Percentiles rank a stretch among this genome's conserved stretches.
Evolutionary conservation across 345 rosid species (phyloP).

Genomic region (Ricinus communis): DNA sequence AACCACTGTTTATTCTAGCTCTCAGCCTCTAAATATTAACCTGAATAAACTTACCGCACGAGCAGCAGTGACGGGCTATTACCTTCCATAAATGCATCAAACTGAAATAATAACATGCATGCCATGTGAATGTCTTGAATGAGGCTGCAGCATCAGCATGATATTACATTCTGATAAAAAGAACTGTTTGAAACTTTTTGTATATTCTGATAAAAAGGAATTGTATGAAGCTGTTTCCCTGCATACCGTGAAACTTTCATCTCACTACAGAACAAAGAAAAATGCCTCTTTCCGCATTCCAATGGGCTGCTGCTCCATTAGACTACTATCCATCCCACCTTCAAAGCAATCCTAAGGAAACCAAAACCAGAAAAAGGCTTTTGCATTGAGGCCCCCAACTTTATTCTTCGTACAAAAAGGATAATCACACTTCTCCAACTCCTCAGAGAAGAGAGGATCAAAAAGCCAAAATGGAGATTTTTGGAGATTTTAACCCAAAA

Average conservation of each 20-base stretch:
- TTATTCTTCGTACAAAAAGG: constrained; percentile 41
- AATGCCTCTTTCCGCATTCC: constrained; percentile 2
- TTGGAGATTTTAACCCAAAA: constrained; percentile 24
- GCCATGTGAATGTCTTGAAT: neutral
- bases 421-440: constrained; percentile 34
- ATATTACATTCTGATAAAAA: neutral
- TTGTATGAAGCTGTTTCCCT: neutral
- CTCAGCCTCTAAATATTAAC: no score
- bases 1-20: no score
- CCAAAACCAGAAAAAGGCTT: constrained; percentile 14
- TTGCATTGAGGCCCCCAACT: constrained; percentile 22
- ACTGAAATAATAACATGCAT: no score
- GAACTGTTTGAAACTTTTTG: neutral
- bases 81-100: no score
- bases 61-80: no score
- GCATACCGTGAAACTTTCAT: neutral
- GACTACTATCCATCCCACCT: constrained; percentile 5
- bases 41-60: no score
- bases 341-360: constrained; percentile 5
- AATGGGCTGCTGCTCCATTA: neutral
- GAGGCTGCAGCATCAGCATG: neutral
- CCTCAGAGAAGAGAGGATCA: constrained; percentile 20
- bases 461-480: constrained; percentile 36
- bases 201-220: neutral
- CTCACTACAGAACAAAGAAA: neutral